Evolutionary conservation across 164 flowering plant genomes (phyloP).

Genomic region (Kingdonia uniflora): DNA sequence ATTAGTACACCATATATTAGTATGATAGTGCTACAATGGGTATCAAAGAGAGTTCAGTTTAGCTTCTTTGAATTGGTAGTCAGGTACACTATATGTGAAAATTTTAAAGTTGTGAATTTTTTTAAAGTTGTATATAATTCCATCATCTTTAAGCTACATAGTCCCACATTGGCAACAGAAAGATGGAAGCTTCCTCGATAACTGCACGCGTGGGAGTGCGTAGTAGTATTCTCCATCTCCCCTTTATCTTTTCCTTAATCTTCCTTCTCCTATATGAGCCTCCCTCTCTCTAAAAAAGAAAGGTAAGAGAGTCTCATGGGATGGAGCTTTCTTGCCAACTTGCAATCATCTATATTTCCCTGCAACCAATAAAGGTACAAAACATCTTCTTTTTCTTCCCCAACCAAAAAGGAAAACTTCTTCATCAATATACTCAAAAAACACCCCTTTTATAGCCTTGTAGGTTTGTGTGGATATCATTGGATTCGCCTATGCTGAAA

Average conservation of each 20-base stretch:
- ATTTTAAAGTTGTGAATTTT: too few relatives aligned
- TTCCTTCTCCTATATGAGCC: conserved; percentile 8
- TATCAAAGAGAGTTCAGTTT: too few relatives aligned
- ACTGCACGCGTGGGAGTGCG: conserved; percentile 49
- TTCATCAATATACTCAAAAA: conserved; percentile 3
- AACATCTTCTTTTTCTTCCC: conserved; percentile 9
- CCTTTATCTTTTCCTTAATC: conserved; percentile 13
- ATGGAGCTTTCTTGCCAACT: conserved; percentile 13
- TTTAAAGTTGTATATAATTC: not conserved
- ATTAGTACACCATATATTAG: too few relatives aligned
- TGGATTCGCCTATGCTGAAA: too few relatives aligned
- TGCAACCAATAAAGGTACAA: conserved; percentile 19
- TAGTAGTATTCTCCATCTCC: conserved; percentile 9
- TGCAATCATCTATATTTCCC: conserved; percentile 12
- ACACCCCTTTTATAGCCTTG: not conserved
- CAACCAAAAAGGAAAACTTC: conserved; percentile 4
- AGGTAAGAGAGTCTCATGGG: conserved; percentile 3
- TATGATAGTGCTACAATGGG: too few relatives aligned
- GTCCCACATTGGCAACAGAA: conserved; percentile 10
- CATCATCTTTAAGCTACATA: conserved; percentile 6
- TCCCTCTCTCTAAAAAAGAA: conserved; percentile 14
- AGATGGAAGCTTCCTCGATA: conserved; percentile 68
- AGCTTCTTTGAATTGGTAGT: too few relatives aligned
- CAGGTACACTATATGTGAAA: too few relatives aligned
- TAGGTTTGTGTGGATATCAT: too few relatives aligned